phyloP scores from a whole-genome alignment of 106 monocot species.

The Vanilla planifolia region DNA sequence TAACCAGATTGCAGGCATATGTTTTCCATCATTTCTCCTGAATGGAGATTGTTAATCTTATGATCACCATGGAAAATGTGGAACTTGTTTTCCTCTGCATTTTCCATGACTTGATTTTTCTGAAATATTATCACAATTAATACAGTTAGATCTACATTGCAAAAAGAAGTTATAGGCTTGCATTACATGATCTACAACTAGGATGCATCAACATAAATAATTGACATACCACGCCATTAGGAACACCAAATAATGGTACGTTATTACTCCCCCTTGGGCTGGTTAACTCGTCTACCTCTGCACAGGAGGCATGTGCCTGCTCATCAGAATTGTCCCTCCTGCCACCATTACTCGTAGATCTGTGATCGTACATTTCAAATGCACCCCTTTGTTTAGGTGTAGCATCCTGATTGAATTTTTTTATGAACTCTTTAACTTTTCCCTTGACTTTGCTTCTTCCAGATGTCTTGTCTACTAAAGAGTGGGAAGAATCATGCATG shows the following conservation, averaged over 20 bases:
- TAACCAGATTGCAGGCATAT: conserved; percentile 23
- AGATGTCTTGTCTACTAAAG: conserved; percentile 39
- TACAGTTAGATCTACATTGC: too few relatives aligned
- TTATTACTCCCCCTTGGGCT: conserved; percentile 12
- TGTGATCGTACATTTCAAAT: conserved; percentile 20
- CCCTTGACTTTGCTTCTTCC: conserved; percentile 46
- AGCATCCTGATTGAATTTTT: conserved; percentile 59
- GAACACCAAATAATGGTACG: conserved; percentile 5
- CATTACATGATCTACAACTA: background rate
- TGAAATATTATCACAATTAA: conserved; percentile 22
- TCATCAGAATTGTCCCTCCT: conserved; percentile 23
- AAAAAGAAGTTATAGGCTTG: too few relatives aligned
- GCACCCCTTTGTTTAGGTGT: conserved; percentile 25
- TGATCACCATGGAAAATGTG: conserved; percentile 10
- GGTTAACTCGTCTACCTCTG: conserved; percentile 15
- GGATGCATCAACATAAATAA: background rate
- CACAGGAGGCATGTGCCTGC: conserved; percentile 7
- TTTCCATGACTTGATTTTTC: conserved; percentile 24
- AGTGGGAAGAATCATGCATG: conserved; percentile 10
- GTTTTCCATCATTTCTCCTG: conserved; percentile 26
- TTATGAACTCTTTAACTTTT: conserved; percentile 86
- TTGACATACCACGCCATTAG: conserved; percentile 23
- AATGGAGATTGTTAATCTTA: conserved; percentile 14
- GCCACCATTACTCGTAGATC: conserved; percentile 24
- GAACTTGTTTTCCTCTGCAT: conserved; percentile 14